Percentiles rank a stretch among this genome's conserved stretches.
phyloP scores from a whole-genome alignment of 352 stramenopile genomes.

The Thraustochytrium striatum region DNA sequence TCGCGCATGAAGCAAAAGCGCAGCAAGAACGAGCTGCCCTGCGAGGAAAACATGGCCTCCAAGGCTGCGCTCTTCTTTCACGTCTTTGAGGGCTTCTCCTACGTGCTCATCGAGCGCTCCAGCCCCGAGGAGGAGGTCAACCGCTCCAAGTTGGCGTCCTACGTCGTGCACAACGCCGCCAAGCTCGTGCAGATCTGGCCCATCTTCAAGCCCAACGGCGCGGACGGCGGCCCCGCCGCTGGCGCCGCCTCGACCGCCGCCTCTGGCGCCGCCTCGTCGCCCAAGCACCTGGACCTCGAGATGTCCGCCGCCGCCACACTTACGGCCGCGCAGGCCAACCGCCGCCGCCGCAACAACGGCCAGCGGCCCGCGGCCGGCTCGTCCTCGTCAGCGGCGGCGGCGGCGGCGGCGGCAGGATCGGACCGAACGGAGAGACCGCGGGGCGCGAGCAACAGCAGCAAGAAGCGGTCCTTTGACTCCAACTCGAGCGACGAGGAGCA shows the following conservation, averaged over 20 bases:
- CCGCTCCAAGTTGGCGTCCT: background rate
- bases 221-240: background rate
- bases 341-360: background rate
- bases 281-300: background rate
- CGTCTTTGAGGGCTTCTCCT: slow-evolving; percentile 48
- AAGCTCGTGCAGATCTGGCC: slow-evolving; percentile 46
- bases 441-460: too few relatives aligned
- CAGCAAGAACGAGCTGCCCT: too few relatives aligned
- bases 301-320: background rate
- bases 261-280: background rate
- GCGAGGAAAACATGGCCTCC: slow-evolving; percentile 40
- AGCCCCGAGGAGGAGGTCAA: background rate
- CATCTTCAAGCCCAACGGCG: background rate
- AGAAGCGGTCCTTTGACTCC: too few relatives aligned
- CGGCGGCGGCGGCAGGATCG: background rate
- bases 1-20: slow-evolving; percentile 43
- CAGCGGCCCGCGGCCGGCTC: background rate
- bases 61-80: slow-evolving; percentile 43
- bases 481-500: too few relatives aligned
- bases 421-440: too few relatives aligned
- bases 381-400: background rate
- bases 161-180: slow-evolving; percentile 40
- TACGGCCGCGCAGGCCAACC: background rate
- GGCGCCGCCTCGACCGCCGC: background rate
- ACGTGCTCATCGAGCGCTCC: slow-evolving; percentile 20